Evolutionary conservation across 2,329 filamentous ascomycete genomes (phyloP).

Genomic region (Fusarium brachygibbosum): DNA sequence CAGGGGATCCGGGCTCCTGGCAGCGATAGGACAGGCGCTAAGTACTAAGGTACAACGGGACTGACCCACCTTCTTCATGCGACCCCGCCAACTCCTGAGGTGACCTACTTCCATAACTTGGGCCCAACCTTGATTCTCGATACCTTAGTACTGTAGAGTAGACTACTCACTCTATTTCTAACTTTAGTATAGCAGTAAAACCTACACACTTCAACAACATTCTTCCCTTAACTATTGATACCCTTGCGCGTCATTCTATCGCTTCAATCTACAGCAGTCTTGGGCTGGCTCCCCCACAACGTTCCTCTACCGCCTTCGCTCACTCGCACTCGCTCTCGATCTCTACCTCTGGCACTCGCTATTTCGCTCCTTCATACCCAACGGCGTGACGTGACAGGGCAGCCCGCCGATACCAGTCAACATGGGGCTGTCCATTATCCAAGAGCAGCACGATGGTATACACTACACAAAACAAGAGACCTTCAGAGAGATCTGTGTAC

Average conservation of each 20-base stretch:
- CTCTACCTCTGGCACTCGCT: background rate
- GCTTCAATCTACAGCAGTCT: conserved; percentile 4
- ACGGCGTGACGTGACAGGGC: conserved; percentile 43
- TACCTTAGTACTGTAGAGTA: conserved; percentile 2
- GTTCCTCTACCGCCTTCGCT: conserved; percentile 4
- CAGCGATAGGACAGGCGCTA: background rate
- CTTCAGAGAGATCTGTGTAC: background rate
- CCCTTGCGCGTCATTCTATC: conserved; percentile 16
- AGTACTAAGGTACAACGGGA: no score
- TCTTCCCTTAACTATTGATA: conserved; percentile 33
- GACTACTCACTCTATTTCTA: background rate
- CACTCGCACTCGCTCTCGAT: conserved; percentile 20
- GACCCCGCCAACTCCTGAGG: conserved; percentile 13
- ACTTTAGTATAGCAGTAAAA: conserved; percentile 1
- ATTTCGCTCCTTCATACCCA: conserved; percentile 27
- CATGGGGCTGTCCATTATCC: conserved; percentile 88
- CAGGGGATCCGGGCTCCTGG: conserved; percentile 1
- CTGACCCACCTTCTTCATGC: conserved; percentile 15
- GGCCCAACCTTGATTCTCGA: conserved; percentile 8
- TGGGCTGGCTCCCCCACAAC: conserved; percentile 11
- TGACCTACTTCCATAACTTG: background rate
- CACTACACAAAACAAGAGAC: background rate
- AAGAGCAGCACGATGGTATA: conserved; percentile 76
- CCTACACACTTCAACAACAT: conserved; percentile 21
- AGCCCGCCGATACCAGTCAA: conserved; percentile 57